phyloP scores from a whole-genome alignment of 2,329 filamentous ascomycete species.

The Paramyrothecium roridum region DNA sequence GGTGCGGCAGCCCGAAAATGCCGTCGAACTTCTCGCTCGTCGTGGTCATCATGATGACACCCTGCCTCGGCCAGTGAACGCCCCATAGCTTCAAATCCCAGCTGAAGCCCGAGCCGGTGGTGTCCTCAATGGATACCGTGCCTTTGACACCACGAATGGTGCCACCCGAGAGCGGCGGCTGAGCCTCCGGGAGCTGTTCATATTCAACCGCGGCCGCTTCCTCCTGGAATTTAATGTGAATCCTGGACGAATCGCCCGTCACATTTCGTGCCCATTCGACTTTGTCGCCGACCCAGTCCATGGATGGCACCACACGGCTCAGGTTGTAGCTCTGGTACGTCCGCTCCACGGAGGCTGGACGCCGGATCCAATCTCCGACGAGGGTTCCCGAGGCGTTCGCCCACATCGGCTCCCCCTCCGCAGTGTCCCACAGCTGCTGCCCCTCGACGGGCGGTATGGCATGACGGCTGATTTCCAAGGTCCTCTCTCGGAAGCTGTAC shows the following conservation, averaged over 20 bases:
- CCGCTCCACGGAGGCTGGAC: conserved; percentile 42
- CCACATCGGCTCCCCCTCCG: conserved; percentile 54
- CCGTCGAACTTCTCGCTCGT: conserved; percentile 94
- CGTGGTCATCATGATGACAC: conserved; percentile 77
- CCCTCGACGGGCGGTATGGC: conserved; percentile 41
- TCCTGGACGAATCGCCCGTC: conserved; percentile 67
- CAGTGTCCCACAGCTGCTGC: conserved; percentile 35
- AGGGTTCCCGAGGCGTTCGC: conserved; percentile 75
- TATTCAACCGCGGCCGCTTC: conserved; percentile 47
- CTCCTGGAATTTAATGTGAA: conserved; percentile 64
- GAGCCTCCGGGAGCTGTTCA: conserved; percentile 31
- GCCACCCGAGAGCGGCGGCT: conserved; percentile 39
- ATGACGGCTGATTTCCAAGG: conserved; percentile 57
- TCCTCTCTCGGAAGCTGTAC: conserved; percentile 60
- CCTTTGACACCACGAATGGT: conserved; percentile 67
- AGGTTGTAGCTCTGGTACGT: conserved; percentile 57
- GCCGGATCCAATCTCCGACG: conserved; percentile 71
- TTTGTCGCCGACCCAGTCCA: conserved; percentile 60
- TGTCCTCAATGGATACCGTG: conserved; percentile 70
- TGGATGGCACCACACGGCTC: conserved; percentile 59
- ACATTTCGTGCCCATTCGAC: conserved; percentile 75
- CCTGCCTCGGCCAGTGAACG: conserved; percentile 80
- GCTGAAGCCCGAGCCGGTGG: conserved; percentile 61
- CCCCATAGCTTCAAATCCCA: conserved; percentile 82
- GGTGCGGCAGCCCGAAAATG: conserved; percentile 83